A percentile compares a stretch with the other conserved stretches of the same genome.
Evolutionary conservation across 2,329 filamentous ascomycete genomes (phyloP).

Genomic region (Fusarium metavorans): DNA sequence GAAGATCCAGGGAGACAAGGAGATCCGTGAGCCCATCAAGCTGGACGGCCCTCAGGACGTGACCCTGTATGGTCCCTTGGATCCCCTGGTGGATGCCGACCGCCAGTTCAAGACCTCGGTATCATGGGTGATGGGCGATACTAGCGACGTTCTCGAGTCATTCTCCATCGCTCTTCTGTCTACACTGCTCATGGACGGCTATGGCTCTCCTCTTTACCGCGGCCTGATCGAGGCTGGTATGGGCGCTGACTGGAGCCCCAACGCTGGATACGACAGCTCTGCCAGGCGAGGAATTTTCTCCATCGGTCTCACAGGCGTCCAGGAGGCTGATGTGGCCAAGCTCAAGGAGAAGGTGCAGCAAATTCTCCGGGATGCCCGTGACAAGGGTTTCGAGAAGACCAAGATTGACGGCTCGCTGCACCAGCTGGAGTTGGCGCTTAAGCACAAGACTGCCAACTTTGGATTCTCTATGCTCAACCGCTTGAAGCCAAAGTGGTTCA

Average conservation of each 20-base stretch:
- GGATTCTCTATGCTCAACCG: constrained; percentile 91
- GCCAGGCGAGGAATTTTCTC: constrained; percentile 86
- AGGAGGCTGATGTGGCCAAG: constrained; percentile 80
- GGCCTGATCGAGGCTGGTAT: constrained; percentile 90
- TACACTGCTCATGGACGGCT: constrained; percentile 89
- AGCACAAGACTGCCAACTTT: constrained; percentile 97
- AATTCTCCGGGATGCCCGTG: constrained; percentile 76
- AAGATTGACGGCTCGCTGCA: constrained; percentile 96
- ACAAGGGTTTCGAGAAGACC: constrained; percentile 85
- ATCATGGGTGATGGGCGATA: constrained; percentile 91
- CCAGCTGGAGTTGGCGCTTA: constrained; percentile 90
- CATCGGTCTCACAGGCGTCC: constrained; percentile 90
- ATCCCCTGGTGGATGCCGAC: constrained; percentile 86
- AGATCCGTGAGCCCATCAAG: constrained; percentile 81
- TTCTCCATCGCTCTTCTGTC: constrained; percentile 88
- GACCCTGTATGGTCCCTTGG: constrained; percentile 82
- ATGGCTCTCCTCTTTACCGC: constrained; percentile 92
- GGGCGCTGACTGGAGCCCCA: constrained; percentile 93
- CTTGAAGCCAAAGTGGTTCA: constrained; percentile 94
- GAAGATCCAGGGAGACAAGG: constrained; percentile 74
- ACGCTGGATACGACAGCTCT: constrained; percentile 89
- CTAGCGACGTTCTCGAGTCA: constrained; percentile 84
- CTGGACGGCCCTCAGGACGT: constrained; percentile 78
- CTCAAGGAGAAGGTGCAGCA: constrained; percentile 80
- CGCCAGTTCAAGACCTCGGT: constrained; percentile 94